These are phyloP conservation scores for Capsicum baccatum DNA, from an alignment of 257 asterid species.

Conservation along the genomic window DNA sequence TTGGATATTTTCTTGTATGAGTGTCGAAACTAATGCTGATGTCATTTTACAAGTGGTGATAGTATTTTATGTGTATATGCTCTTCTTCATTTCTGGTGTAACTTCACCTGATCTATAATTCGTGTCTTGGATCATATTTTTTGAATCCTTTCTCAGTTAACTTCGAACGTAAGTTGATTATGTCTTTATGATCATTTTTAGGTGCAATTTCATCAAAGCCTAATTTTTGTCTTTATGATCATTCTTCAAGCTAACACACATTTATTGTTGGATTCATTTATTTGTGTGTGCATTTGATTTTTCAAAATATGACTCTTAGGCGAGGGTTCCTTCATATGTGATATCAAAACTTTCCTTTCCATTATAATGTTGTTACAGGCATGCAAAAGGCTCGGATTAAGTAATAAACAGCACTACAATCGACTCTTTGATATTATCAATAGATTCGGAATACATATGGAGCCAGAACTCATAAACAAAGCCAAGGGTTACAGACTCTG, in stretches of 20 bases:
- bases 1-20: constrained; percentile 36
- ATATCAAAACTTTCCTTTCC: constrained; percentile 24
- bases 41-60: not conserved
- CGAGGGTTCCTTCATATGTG: constrained; percentile 22
- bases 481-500: constrained; percentile 73
- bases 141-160: not conserved
- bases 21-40: not conserved
- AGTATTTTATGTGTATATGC: constrained; percentile 11
- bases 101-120: not conserved
- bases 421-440: constrained; percentile 59
- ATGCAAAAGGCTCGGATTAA: constrained; percentile 75
- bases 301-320: constrained; percentile 20
- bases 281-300: constrained; percentile 28
- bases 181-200: not conserved
- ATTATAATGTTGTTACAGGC: constrained; percentile 53
- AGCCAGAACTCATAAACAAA: constrained; percentile 66
- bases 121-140: constrained; percentile 9
- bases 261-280: constrained; percentile 2
- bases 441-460: constrained; percentile 70
- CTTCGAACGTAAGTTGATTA: not conserved
- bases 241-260: not conserved
- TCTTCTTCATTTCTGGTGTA: constrained; percentile 19
- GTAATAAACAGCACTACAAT: constrained; percentile 70
- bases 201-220: constrained; percentile 3
- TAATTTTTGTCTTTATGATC: constrained; percentile 21